A percentile compares a stretch with the other conserved stretches of the same genome.
Conservation (phyloP, 805 yeast species). For the Barnettozyma vustinii region DNA sequence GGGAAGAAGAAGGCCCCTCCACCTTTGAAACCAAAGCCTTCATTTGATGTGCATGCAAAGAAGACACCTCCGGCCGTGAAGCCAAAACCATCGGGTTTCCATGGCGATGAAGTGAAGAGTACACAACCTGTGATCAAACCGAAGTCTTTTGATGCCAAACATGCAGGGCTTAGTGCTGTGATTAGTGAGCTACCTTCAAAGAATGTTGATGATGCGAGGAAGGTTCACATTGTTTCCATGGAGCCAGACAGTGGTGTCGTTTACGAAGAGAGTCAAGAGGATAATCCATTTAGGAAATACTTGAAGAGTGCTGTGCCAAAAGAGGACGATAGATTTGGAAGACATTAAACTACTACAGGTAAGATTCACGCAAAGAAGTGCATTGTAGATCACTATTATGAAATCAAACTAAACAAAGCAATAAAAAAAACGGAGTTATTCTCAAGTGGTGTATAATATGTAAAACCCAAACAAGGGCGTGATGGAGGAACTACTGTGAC, state of each 20-base stretch:
- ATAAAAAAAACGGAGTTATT: not conserved
- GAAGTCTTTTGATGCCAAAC: constrained; percentile 6
- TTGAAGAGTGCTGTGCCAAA: constrained; percentile 34
- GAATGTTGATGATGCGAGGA: not conserved
- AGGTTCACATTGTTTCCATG: not conserved
- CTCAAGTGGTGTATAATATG: not conserved
- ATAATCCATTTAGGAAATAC: constrained; percentile 33
- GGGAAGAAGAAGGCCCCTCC: not conserved
- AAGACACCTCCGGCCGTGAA: not conserved
- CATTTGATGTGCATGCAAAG: not conserved
- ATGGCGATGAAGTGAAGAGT: constrained; percentile 1
- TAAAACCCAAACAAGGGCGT: not conserved
- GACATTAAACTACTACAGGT: constrained; percentile 3
- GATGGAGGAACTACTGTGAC: constrained; percentile 46
- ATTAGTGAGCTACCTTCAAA: constrained; percentile 1
- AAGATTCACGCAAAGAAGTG: no score
- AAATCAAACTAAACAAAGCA: not conserved
- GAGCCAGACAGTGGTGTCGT: constrained; percentile 4
- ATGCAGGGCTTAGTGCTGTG: not conserved
- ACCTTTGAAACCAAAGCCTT: constrained; percentile 1
- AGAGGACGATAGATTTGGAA: constrained; percentile 30
- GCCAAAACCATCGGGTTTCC: not conserved
- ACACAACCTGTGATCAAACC: constrained; percentile 11
- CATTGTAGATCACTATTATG: not conserved
- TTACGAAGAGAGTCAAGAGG: constrained; percentile 18